Evolutionary conservation across 768 basidiomycete genomes (phyloP).

Genomic region (Podaxis sp.): DNA sequence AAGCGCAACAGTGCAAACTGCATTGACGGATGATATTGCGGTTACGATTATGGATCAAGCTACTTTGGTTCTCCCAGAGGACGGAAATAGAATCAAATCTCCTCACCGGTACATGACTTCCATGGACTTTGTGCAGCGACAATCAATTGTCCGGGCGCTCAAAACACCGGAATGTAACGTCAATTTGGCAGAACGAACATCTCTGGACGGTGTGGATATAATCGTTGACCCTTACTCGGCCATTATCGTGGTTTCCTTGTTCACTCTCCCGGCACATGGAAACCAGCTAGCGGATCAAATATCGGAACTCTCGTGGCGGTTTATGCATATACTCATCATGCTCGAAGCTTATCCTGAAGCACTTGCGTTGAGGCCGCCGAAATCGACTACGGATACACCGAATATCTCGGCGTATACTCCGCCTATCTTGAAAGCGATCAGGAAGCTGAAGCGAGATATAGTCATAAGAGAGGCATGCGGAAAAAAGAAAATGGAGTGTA

Average conservation of each 20-base stretch:
- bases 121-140: conserved; percentile 67
- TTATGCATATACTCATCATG: conserved; percentile 51
- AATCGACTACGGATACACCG: conserved; percentile 13
- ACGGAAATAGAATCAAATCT: conserved; percentile 28
- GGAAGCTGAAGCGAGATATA: conserved; percentile 63
- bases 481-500: conserved; percentile 43
- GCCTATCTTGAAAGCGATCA: conserved; percentile 68
- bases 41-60: conserved; percentile 35
- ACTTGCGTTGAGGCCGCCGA: conserved; percentile 30
- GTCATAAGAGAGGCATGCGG: conserved; percentile 61
- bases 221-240: conserved; percentile 65
- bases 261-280: conserved; percentile 49
- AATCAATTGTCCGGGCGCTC: conserved; percentile 54
- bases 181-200: conserved; percentile 64
- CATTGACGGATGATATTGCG: conserved; percentile 33
- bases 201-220: conserved; percentile 60
- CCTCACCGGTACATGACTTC: conserved; percentile 71
- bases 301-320: conserved; percentile 63
- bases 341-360: conserved; percentile 67
- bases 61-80: conserved; percentile 44
- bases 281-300: conserved; percentile 45
- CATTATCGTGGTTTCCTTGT: conserved; percentile 48
- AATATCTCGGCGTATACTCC: conserved; percentile 56
- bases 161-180: conserved; percentile 43
- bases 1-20: conserved; percentile 16